Evolutionary conservation across 192 early-diverging fungal genomes (phyloP), one percentile per base, ranked within the genome.

Genomic region (Coemansia sp.): DNA sequence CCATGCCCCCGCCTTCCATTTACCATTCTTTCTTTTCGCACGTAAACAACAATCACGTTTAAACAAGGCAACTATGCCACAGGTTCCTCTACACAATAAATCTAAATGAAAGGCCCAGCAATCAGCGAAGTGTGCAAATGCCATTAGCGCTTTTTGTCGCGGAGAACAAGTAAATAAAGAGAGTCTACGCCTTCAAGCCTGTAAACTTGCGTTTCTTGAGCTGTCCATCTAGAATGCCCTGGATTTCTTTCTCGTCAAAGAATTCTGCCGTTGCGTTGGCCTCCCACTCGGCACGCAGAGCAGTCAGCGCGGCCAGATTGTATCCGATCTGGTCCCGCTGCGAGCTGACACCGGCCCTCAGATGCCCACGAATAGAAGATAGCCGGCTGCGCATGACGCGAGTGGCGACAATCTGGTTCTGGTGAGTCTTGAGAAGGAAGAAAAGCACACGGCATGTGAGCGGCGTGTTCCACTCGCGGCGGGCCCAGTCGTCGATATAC

Each of bases 291-390:
- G 88, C 68, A 51, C 79, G 80, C 46, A 94, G 79, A 49, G 84
- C 86, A 48, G 78, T 69, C 15, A 98, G 74, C 1, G 88, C 93
- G 8, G 91, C 92, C 27, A 92, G 53, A 52, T 96, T 98, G 65
- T 86, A 95, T 35, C 95, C 95, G 52, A 95, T 81, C 38, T 81
- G 61, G 55, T 95, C 90, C 26, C 89, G 83, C 52, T 94, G 85
- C n/a, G 68, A 63, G 31, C 83, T 69, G 13, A 96, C 78, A 40
- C 78, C 77, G 3, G 65, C 50, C 17, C 85, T 82, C 29, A 93
- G 56, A 31, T 85, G 68, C n/a, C 61, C 51, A 27, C 86, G 83
- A 42, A 96, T 85, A 17, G 81, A 85, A 34, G 83, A 80, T 14
- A 98, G 79, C 61, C 81, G 82, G 35, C 80, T 78, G 25, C 87